Conservation (phyloP, 371 early-diverging fungal genomes). For the Capillidium heterosporum region DNA sequence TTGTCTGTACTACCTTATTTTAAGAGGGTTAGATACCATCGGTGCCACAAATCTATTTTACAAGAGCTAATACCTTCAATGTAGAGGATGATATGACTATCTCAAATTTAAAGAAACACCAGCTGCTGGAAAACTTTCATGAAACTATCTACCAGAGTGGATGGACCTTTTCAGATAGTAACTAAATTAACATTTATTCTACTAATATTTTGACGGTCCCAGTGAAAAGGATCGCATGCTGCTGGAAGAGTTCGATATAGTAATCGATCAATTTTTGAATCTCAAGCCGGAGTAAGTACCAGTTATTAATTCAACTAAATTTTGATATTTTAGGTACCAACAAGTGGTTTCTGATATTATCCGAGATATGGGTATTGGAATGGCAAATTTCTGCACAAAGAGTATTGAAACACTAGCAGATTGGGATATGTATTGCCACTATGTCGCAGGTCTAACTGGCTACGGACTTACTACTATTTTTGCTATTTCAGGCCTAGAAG, state of each 20-base stretch:
- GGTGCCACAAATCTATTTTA: constrained; percentile 17
- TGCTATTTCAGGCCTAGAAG: constrained; percentile 70
- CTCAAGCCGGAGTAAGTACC: constrained; percentile 41
- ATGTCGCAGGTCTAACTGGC: constrained; percentile 94
- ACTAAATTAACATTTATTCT: neutral
- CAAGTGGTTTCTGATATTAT: constrained; percentile 78
- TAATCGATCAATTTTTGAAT: constrained; percentile 70
- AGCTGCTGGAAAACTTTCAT: constrained; percentile 64
- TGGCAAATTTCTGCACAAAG: constrained; percentile 69
- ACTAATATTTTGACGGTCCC: constrained; percentile 37
- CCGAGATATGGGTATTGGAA: constrained; percentile 79
- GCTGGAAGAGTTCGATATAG: constrained; percentile 69
- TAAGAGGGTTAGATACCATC: constrained; percentile 91
- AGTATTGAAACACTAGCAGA: constrained; percentile 60
- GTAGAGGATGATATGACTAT: constrained; percentile 90
- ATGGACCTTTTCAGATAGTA: constrained; percentile 30
- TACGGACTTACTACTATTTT: constrained; percentile 83
- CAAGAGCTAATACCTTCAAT: neutral
- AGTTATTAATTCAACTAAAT: neutral
- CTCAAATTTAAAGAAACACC: constrained; percentile 42
- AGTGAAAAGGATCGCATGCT: constrained; percentile 85
- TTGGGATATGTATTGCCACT: constrained; percentile 91
- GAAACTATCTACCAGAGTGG: constrained; percentile 55
- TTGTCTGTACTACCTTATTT: constrained; percentile 81
- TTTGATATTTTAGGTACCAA: constrained; percentile 32